These are phyloP conservation scores for Kuraishia hungarica DNA, from an alignment of 805 yeast genomes.

Conservation along the genomic window DNA sequence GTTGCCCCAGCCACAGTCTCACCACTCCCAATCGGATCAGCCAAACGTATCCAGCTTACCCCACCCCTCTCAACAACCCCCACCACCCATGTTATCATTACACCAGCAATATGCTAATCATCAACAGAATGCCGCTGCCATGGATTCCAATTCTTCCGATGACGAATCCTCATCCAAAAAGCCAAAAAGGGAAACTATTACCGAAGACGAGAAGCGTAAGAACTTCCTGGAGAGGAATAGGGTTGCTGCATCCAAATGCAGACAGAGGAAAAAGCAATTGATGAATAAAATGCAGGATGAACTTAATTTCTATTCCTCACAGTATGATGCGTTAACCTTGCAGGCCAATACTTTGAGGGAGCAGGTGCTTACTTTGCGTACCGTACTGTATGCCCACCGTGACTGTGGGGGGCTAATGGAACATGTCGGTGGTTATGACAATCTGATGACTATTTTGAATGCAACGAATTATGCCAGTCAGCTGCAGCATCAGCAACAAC, in stretches of 20 bases:
- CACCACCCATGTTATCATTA: constrained; percentile 6
- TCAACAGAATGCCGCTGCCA: neutral
- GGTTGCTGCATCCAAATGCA: constrained; percentile 94
- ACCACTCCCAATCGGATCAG: too few relatives aligned
- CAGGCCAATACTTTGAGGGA: constrained; percentile 54
- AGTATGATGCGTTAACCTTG: constrained; percentile 55
- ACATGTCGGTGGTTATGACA: constrained; percentile 38
- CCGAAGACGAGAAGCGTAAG: constrained; percentile 53
- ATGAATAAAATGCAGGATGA: constrained; percentile 77
- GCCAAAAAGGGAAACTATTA: constrained; percentile 15
- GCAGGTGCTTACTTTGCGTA: constrained; percentile 42
- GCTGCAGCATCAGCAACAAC: constrained; percentile 1
- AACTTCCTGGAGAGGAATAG: constrained; percentile 86
- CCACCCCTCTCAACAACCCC: constrained; percentile 18
- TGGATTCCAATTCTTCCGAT: neutral
- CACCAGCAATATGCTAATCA: constrained; percentile 4
- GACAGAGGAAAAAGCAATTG: constrained; percentile 89
- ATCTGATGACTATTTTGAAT: constrained; percentile 31
- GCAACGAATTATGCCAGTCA: constrained; percentile 19
- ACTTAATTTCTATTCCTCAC: constrained; percentile 57
- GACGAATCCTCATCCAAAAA: neutral
- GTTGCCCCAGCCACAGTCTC: too few relatives aligned
- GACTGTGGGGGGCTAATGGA: constrained; percentile 34
- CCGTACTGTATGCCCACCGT: constrained; percentile 39
- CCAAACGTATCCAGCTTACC: too few relatives aligned